phyloP scores from a whole-genome alignment of 257 asterid species.

The Solanum acaule region DNA sequence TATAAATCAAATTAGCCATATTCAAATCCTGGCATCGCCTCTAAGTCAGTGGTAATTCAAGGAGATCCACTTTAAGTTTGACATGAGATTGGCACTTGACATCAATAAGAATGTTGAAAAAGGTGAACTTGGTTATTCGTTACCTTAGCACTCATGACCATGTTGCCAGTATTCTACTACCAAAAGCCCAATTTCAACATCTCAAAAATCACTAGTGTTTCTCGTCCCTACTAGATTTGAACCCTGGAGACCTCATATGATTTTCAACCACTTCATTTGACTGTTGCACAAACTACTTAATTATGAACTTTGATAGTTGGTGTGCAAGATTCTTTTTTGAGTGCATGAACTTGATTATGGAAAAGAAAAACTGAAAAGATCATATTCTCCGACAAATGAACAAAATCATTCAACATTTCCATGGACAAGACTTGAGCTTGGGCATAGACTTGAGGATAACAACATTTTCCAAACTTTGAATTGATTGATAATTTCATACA shows the following conservation, averaged over 20 bases:
- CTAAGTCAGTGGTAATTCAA: background rate
- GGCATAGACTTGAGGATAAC: background rate
- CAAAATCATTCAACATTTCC: background rate
- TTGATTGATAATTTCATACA: background rate
- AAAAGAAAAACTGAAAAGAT: background rate
- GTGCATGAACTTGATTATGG: background rate
- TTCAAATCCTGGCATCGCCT: background rate
- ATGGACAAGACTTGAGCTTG: background rate
- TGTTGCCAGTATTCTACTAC: background rate
- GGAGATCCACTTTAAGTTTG: background rate
- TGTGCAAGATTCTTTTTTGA: background rate
- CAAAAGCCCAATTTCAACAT: background rate
- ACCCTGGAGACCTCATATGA: background rate
- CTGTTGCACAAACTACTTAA: background rate
- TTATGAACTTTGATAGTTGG: background rate
- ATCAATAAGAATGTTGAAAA: background rate
- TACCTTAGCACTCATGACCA: background rate
- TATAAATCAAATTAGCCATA: background rate
- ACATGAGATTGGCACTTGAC: background rate
- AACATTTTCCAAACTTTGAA: background rate
- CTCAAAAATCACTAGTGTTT: background rate
- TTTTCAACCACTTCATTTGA: background rate
- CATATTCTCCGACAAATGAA: background rate
- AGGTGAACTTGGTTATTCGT: background rate
- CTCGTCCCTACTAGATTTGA: background rate